A percentile compares a stretch with the other conserved stretches of the same genome.
phyloP scores from a whole-genome alignment of 805 yeast species.

The Ogataea kodamae region DNA sequence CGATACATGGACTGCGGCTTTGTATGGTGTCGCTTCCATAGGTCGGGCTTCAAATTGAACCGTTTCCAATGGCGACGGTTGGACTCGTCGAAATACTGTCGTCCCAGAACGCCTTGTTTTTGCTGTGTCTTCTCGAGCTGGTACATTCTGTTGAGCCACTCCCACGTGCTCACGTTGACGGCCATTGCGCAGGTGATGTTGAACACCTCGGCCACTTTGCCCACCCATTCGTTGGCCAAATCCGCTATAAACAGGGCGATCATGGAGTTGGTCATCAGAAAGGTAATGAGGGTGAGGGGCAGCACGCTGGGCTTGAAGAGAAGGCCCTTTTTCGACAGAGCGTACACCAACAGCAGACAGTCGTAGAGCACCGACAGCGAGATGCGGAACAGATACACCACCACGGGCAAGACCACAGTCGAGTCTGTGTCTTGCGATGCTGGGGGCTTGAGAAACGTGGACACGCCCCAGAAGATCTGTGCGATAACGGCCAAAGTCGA shows the following conservation, averaged over 20 bases:
- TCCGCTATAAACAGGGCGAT: conserved; percentile 74
- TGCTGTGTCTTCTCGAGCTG: conserved; percentile 56
- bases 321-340: conserved; percentile 48
- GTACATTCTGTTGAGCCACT: conserved; percentile 71
- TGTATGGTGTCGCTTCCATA: background rate
- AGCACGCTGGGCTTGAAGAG: conserved; percentile 49
- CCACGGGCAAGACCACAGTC: conserved; percentile 63
- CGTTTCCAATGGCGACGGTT: conserved; percentile 3
- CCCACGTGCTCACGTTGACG: conserved; percentile 77
- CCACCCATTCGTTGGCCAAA: conserved; percentile 71
- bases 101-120: conserved; percentile 69
- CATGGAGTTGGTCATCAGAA: conserved; percentile 54
- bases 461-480: conserved; percentile 67
- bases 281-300: conserved; percentile 53
- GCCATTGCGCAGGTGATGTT: conserved; percentile 68
- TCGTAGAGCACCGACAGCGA: conserved; percentile 69
- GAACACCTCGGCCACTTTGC: conserved; percentile 68
- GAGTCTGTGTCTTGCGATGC: conserved; percentile 39
- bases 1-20: conserved; percentile 1
- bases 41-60: conserved; percentile 14
- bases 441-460: conserved; percentile 41
- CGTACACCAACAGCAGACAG: conserved; percentile 54
- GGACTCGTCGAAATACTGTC: conserved; percentile 69
- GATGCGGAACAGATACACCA: conserved; percentile 69
- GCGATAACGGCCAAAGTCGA: conserved; percentile 48